These are phyloP conservation scores for Neofusicoccum cordaticola DNA, from an alignment of 2,329 filamentous ascomycete species.

Conservation along the genomic window DNA sequence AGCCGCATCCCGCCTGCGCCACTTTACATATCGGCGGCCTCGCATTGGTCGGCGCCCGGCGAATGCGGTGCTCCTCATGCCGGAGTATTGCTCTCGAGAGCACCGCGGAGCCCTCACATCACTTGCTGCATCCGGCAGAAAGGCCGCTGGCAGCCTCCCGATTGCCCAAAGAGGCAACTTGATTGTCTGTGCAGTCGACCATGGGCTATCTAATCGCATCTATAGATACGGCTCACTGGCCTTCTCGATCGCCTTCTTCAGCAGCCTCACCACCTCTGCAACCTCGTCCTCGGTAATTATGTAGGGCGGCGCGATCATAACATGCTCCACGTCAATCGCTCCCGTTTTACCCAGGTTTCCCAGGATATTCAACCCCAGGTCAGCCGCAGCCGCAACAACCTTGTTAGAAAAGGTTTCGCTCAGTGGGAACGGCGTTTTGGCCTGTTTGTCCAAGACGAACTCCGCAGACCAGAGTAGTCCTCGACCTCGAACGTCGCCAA, in stretches of 20 bases:
- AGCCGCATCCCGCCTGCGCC: background rate
- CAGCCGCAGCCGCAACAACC: background rate
- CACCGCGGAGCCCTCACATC: background rate
- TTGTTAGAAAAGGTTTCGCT: conserved; percentile 1
- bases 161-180: background rate
- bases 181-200: background rate
- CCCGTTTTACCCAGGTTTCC: conserved; percentile 14
- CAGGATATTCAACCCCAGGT: conserved; percentile 3
- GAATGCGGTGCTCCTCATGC: background rate
- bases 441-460: conserved; percentile 9
- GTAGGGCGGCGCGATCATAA: conserved; percentile 13
- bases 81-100: background rate
- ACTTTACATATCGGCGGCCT: background rate
- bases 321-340: conserved; percentile 7
- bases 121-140: background rate
- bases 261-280: background rate
- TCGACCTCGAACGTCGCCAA: conserved; percentile 11
- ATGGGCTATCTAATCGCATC: background rate
- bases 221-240: conserved; percentile 12
- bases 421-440: background rate
- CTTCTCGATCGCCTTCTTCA: conserved; percentile 8
- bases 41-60: background rate
- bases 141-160: background rate
- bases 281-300: conserved; percentile 11
- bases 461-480: conserved; percentile 1